Evolutionary conservation across 2,329 filamentous ascomycete genomes (phyloP), one percentile per base, ranked within the genome.

Genomic region (Colletotrichum horii): DNA sequence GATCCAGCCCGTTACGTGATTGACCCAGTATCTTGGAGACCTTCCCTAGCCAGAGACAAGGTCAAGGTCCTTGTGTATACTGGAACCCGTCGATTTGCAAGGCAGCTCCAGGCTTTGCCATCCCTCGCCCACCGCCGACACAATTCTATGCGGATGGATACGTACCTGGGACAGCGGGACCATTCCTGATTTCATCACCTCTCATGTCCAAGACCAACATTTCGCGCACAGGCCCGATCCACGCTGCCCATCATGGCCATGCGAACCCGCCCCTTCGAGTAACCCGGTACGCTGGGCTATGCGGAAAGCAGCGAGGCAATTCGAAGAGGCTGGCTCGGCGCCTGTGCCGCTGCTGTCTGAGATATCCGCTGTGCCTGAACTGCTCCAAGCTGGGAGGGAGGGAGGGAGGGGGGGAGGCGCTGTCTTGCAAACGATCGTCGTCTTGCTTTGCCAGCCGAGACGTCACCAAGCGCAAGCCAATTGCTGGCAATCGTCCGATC

Each of bases 1-100:
- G 60, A 73, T 68, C 38, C 62, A 75, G 72, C 72, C 70, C 70
- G 70, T 75, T 75, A 75, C 73, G 73, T 75, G 73, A 73, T 73
- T 34, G 73, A 75, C 73, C 73, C 73, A 75, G 73, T 68, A 26
- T 75, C 64, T 75, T 73, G 73, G 70, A 68, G 70, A 72, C 72
- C 28, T 62, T 66, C 30, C 28, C 55, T 65, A 69, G 70, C 22
- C 67, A 14, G 22, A 14, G 38, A 48, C 73, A 68, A 58, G 73
- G 73, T 72, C 64, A 64, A 67, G 70, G 70, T 43, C 24, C 56
- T 38, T 48, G 55, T 56, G 30, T 56, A 55, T 32, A 65, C 62
- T 73, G 73, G 61, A 55, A 48, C 58, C 70, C 28, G 56, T 75
- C 30, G 19, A 16, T 36, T 69, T 56, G 52, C 66, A n/a, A 64